These are phyloP conservation scores for Neofusicoccum kwambonambiense DNA, from an alignment of 2,329 filamentous ascomycete species.

Conservation along the genomic window DNA sequence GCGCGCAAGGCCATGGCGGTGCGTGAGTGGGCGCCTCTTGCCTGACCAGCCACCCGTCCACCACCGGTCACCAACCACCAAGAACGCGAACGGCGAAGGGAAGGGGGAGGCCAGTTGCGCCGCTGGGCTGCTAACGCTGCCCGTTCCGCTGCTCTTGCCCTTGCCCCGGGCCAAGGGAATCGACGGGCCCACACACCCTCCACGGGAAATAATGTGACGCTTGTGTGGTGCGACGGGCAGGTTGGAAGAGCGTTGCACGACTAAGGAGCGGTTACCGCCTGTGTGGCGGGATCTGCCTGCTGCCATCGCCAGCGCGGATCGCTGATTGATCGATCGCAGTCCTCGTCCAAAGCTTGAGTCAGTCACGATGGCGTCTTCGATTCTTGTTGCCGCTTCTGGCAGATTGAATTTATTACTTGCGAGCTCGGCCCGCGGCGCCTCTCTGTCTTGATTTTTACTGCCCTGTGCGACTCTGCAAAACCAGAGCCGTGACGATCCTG, in stretches of 20 bases:
- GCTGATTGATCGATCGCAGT: not conserved
- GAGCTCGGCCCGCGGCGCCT: not conserved
- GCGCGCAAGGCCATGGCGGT: not conserved
- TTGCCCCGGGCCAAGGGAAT: not conserved
- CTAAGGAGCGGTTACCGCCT: constrained; percentile 11
- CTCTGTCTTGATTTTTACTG: not conserved
- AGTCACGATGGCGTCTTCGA: not conserved
- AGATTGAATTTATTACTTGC: not conserved
- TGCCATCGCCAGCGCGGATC: not conserved
- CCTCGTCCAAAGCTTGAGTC: not conserved
- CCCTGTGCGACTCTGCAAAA: not conserved
- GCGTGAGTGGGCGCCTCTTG: not conserved
- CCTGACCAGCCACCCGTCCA: not conserved
- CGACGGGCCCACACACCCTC: not conserved
- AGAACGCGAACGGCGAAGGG: not conserved
- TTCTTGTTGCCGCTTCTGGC: not conserved
- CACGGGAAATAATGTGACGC: not conserved
- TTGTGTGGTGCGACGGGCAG: not conserved
- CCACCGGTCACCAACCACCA: not conserved
- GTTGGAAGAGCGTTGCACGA: constrained; percentile 1
- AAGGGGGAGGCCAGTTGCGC: not conserved
- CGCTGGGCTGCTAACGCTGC: not conserved
- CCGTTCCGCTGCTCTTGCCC: not conserved
- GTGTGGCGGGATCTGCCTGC: not conserved
- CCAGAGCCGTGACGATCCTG: not conserved